A percentile compares a stretch with the other conserved stretches of the same genome.
Evolutionary conservation across 108 stramenopile genomes (phyloP).

Genomic region (Nitzschia palea): DNA sequence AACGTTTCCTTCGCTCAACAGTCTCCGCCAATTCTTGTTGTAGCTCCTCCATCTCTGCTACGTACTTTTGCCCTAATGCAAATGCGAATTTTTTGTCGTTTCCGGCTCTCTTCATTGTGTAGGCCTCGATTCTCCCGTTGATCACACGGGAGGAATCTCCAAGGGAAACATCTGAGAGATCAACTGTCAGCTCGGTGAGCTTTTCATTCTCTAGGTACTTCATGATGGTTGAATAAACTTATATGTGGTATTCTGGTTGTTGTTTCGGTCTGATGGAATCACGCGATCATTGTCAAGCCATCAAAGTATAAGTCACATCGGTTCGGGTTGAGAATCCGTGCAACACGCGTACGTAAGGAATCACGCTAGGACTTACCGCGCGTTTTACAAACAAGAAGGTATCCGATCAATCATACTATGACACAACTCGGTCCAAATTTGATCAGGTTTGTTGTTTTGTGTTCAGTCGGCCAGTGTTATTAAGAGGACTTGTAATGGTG

Average conservation of each 20-base stretch:
- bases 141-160: conserved; percentile 58
- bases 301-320: not conserved
- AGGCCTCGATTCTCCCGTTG: conserved; percentile 85
- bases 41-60: conserved; percentile 60
- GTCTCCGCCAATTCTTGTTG: conserved; percentile 41
- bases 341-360: not conserved
- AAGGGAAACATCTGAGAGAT: conserved; percentile 62
- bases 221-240: too few relatives aligned
- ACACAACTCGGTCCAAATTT: not conserved
- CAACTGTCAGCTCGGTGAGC: conserved; percentile 67
- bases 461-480: too few relatives aligned
- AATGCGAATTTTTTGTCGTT: conserved; percentile 84
- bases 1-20: conserved; percentile 19
- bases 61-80: conserved; percentile 72
- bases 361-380: not conserved
- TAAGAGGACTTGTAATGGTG: too few relatives aligned
- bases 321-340: conserved; percentile 1
- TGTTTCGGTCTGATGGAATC: too few relatives aligned
- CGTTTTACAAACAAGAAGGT: not conserved
- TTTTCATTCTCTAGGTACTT: conserved; percentile 81
- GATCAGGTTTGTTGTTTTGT: not conserved
- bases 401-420: conserved; percentile 25
- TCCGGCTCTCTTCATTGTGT: conserved; percentile 82
- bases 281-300: too few relatives aligned
- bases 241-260: not conserved